These are phyloP conservation scores for Annulohypoxylon nitens DNA, from an alignment of 495 filamentous ascomycete species.

Conservation along the genomic window DNA sequence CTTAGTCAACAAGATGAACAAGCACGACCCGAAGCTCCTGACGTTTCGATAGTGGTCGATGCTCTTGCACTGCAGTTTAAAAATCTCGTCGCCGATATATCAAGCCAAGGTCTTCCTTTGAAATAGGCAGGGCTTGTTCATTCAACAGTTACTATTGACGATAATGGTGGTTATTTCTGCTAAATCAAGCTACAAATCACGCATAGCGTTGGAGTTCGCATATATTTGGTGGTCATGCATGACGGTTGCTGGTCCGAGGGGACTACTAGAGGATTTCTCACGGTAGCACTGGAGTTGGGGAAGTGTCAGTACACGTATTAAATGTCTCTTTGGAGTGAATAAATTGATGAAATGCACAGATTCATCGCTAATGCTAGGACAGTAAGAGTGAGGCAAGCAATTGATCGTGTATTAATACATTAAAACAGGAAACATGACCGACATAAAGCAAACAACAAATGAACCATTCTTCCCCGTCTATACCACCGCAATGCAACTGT, in stretches of 20 bases:
- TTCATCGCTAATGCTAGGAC: background rate
- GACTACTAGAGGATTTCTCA: background rate
- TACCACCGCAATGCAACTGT: background rate
- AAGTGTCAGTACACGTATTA: background rate
- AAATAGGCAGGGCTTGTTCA: background rate
- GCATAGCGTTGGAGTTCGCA: constrained; percentile 6
- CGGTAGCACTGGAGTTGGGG: background rate
- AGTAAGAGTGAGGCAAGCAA: background rate
- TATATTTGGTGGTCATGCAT: background rate
- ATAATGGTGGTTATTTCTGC: background rate
- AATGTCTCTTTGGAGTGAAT: background rate
- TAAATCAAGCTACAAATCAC: background rate
- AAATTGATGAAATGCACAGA: background rate
- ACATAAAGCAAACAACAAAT: background rate
- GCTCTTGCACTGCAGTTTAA: constrained; percentile 54
- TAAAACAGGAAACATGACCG: background rate
- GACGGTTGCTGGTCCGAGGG: too few species aligned
- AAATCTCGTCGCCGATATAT: constrained; percentile 48
- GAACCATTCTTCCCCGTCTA: background rate
- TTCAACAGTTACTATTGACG: background rate
- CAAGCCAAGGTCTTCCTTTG: constrained; percentile 27
- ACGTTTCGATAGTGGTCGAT: constrained; percentile 56
- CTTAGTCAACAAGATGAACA: constrained; percentile 34
- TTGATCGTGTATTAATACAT: constrained; percentile 24
- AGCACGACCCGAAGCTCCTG: constrained; percentile 48